These are phyloP conservation scores for Arthrobotrys entomopaga DNA, from an alignment of 2,329 filamentous ascomycete genomes.

Conservation along the genomic window DNA sequence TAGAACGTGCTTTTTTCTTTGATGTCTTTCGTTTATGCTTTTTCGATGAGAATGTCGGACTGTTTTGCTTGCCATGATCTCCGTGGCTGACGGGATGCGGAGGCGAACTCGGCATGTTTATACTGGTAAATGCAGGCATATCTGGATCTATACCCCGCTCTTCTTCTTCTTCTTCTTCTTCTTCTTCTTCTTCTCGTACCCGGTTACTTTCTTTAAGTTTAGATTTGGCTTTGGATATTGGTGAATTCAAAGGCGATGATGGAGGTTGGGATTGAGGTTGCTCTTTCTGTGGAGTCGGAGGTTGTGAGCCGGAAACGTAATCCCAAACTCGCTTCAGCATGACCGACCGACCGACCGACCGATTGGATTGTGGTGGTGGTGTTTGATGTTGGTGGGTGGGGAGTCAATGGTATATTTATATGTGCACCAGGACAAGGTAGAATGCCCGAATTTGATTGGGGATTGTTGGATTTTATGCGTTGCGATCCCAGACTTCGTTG, in stretches of 20 bases:
- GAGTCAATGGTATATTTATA: neutral
- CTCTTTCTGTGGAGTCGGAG: conserved; percentile 26
- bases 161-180: conserved; percentile 3
- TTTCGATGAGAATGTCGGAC: conserved; percentile 8
- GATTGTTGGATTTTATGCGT: conserved; percentile 28
- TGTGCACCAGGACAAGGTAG: neutral
- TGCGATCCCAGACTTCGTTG: conserved; percentile 7
- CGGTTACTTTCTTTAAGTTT: no score
- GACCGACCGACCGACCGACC: neutral
- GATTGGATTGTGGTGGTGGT: no score
- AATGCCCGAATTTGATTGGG: neutral
- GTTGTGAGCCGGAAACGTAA: conserved; percentile 12
- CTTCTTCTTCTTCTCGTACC: neutral
- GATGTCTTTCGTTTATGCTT: conserved; percentile 10
- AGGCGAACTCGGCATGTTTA: conserved; percentile 3
- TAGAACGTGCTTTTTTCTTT: neutral
- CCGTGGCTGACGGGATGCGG: neutral
- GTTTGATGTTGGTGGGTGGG: no score
- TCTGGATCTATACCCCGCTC: neutral
- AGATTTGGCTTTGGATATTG: no score
- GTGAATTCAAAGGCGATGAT: neutral
- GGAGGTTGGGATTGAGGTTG: conserved; percentile 4
- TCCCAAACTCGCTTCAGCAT: conserved; percentile 30
- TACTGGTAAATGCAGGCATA: neutral
- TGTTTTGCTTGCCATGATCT: neutral